phyloP scores from a whole-genome alignment of 2,329 filamentous ascomycete species.

The Pseudodiploospora longispora region DNA sequence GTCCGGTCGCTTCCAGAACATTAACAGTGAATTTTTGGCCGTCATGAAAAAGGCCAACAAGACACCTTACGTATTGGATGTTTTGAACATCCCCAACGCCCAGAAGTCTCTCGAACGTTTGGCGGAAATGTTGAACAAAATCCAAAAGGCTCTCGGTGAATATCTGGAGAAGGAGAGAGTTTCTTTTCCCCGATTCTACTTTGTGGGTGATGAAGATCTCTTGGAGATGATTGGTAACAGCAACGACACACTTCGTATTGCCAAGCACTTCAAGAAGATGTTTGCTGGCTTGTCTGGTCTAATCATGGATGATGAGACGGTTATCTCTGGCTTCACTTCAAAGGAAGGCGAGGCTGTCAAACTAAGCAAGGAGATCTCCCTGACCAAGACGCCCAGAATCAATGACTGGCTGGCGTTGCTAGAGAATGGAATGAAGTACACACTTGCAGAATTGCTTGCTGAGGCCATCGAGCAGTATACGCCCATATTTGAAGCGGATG shows the following conservation, averaged over 20 bases:
- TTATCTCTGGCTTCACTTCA: constrained; percentile 87
- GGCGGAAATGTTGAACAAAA: constrained; percentile 96
- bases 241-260: constrained; percentile 90
- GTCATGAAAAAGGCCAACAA: constrained; percentile 99
- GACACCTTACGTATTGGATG: constrained; percentile 89
- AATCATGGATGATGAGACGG: constrained; percentile 80
- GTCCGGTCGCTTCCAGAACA: constrained; percentile 95
- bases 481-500: constrained; percentile 63
- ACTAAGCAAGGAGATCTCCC: constrained; percentile 83
- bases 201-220: constrained; percentile 96
- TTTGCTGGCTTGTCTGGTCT: constrained; percentile 92
- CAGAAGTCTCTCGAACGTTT: constrained; percentile 93
- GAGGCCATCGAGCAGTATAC: constrained; percentile 81
- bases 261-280: constrained; percentile 99
- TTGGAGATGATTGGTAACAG: constrained; percentile 99
- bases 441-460: constrained; percentile 79
- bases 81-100: constrained; percentile 89
- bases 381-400: constrained; percentile 90
- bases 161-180: constrained; percentile 97
- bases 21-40: constrained; percentile 97
- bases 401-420: constrained; percentile 97
- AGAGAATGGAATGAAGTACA: constrained; percentile 88
- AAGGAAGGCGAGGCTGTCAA: constrained; percentile 88
- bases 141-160: constrained; percentile 96
- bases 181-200: constrained; percentile 98